Conservation (phyloP, 2,329 filamentous ascomycete genomes). For the Verticillium nonalfalfae region DNA sequence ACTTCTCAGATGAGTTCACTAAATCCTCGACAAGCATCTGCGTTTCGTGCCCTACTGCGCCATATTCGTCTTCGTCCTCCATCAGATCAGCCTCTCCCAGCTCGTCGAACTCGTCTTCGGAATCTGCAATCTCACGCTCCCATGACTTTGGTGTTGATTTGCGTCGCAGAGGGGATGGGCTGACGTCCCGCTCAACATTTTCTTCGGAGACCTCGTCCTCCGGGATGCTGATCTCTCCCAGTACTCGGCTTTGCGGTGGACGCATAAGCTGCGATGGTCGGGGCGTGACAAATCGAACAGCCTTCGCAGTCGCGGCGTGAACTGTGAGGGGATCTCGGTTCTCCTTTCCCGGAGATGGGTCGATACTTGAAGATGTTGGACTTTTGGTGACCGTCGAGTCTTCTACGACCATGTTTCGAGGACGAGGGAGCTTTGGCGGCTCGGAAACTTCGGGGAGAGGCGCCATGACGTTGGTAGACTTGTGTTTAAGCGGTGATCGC, state of each 20-base stretch:
- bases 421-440: constrained; percentile 18
- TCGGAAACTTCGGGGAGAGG: constrained; percentile 4
- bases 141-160: constrained; percentile 2
- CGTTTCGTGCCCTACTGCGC: constrained; percentile 10
- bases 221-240: background rate
- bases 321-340: constrained; percentile 10
- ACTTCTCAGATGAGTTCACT: constrained; percentile 9
- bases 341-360: background rate
- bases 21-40: constrained; percentile 10
- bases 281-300: constrained; percentile 9
- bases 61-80: constrained; percentile 2
- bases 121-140: constrained; percentile 40
- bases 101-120: constrained; percentile 32
- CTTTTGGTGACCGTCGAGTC: constrained; percentile 28
- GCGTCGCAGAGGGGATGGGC: constrained; percentile 6
- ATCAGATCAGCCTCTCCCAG: background rate
- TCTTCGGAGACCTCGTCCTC: background rate
- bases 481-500: constrained; percentile 31
- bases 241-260: constrained; percentile 3
- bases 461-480: constrained; percentile 18
- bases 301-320: constrained; percentile 14
- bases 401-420: constrained; percentile 27
- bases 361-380: constrained; percentile 13
- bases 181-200: background rate
- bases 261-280: background rate